Evolutionary conservation across 768 basidiomycete genomes (phyloP).

Genomic region (Rhizopogon rudus): DNA sequence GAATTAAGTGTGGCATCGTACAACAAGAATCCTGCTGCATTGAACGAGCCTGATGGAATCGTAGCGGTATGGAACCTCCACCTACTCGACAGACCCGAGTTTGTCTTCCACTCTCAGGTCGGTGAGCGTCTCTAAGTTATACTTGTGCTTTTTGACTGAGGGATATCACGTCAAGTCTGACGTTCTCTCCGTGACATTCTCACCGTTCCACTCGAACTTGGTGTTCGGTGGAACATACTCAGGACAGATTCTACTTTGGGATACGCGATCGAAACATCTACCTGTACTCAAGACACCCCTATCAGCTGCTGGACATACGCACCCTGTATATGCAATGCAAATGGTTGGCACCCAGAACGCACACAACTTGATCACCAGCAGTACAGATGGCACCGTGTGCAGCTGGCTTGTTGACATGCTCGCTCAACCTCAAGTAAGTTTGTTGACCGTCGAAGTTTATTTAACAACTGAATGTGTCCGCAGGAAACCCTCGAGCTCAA

Average conservation of each 20-base stretch:
- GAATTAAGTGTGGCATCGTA: constrained; percentile 95
- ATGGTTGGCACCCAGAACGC: constrained; percentile 99
- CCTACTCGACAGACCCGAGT: constrained; percentile 91
- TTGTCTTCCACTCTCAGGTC: constrained; percentile 97
- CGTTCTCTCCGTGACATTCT: constrained; percentile 93
- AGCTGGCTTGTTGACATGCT: constrained; percentile 99
- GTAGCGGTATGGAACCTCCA: constrained; percentile 98
- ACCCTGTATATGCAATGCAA: constrained; percentile 97
- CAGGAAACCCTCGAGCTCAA: constrained; percentile 92
- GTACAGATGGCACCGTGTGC: constrained; percentile 95
- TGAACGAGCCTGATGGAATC: constrained; percentile 96
- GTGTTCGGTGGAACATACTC: constrained; percentile 99
- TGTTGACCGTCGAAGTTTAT: neutral
- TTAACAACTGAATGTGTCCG: constrained; percentile 1
- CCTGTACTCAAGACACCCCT: constrained; percentile 96
- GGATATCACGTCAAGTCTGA: constrained; percentile 64
- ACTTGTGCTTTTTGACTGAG: neutral
- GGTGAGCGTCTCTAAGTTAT: constrained; percentile 17
- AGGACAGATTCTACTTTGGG: constrained; percentile 97
- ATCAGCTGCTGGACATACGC: constrained; percentile 94
- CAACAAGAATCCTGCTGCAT: constrained; percentile 91
- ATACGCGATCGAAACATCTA: constrained; percentile 93
- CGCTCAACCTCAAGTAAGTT: constrained; percentile 85
- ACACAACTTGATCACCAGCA: constrained; percentile 93
- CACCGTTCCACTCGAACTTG: constrained; percentile 96